These are phyloP conservation scores for Scopulariopsis brevicaulis DNA, from an alignment of 2,329 filamentous ascomycete species.

Conservation along the genomic window DNA sequence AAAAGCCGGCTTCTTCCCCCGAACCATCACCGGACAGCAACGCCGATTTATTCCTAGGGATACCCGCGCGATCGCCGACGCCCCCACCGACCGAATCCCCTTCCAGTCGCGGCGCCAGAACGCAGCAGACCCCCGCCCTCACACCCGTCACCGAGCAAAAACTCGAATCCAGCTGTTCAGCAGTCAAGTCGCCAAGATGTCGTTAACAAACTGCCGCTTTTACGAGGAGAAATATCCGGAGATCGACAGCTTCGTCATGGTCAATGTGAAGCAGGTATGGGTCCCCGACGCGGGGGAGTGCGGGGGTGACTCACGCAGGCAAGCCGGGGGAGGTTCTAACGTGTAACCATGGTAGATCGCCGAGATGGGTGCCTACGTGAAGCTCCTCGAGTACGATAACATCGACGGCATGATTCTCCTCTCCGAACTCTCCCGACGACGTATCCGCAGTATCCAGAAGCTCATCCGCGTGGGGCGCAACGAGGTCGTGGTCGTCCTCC, in stretches of 20 bases:
- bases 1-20: not conserved
- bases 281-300: not conserved
- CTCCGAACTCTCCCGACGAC: conserved; percentile 91
- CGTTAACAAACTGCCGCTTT: conserved; percentile 91
- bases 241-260: conserved; percentile 98
- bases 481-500: conserved; percentile 94
- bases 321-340: not conserved
- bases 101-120: not conserved
- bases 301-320: not conserved
- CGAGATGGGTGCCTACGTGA: conserved; percentile 99
- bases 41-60: not conserved
- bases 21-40: not conserved
- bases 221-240: conserved; percentile 81
- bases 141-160: not conserved
- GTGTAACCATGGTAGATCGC: conserved; percentile 54
- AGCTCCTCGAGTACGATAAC: conserved; percentile 98
- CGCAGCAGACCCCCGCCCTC: not conserved
- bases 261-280: conserved; percentile 78
- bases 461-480: conserved; percentile 96
- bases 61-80: not conserved
- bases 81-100: not conserved
- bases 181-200: conserved; percentile 52
- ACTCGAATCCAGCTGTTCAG: not conserved
- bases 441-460: conserved; percentile 98
- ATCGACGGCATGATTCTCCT: conserved; percentile 99